Evolutionary conservation across 2,329 filamentous ascomycete genomes (phyloP), one percentile per base, ranked within the genome.

Genomic region (Pezicula rhizophila): DNA sequence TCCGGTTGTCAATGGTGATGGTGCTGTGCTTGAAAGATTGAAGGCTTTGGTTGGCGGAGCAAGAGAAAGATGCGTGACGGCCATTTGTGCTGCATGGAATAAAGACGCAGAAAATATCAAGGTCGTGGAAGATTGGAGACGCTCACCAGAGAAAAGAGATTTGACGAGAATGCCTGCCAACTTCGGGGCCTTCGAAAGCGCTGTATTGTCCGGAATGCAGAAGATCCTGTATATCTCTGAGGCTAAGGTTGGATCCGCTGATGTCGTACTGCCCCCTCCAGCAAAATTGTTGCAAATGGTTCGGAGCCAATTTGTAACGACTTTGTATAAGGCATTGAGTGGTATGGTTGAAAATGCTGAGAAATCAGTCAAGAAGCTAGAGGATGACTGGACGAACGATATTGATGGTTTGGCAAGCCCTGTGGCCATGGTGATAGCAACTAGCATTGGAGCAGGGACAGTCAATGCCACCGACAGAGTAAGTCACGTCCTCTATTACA

Each of bases 301-400:
- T 14, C 81, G 91, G 55, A 86, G 84, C 55, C 89, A 95, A 63
- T 99, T 99, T 62, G 90, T 96, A 14, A 90, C 86, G 6, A 96
- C 91, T 50, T 72, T 99, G 39, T 97, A 97, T 69, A 95, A 95
- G 66, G 89, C 89, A 6, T 71, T 99, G 34, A 95, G 89, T 60
- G 93, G 92, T 18, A 92, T 99, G 82, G 90, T 99, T 1, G 93
- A 97, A 68, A 97, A 96, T 66, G 92, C 93, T 3, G 90, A 97
- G 68, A 82, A 82, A 49, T 78, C 84, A 3, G 67, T 82, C 12
- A 80, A 83, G 57, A 82, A 80, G 57, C 71, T 79, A 26, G 62
- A 64, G 31, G 62, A 64, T 49, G 63, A 65, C 23, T 66, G 62
- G 63, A 63, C 61, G 3, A 57, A 55, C 8, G 60, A 65, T 45